These are phyloP conservation scores for Paracorniculantispora psalliotae DNA, from an alignment of 2,329 filamentous ascomycete genomes.

Conservation along the genomic window DNA sequence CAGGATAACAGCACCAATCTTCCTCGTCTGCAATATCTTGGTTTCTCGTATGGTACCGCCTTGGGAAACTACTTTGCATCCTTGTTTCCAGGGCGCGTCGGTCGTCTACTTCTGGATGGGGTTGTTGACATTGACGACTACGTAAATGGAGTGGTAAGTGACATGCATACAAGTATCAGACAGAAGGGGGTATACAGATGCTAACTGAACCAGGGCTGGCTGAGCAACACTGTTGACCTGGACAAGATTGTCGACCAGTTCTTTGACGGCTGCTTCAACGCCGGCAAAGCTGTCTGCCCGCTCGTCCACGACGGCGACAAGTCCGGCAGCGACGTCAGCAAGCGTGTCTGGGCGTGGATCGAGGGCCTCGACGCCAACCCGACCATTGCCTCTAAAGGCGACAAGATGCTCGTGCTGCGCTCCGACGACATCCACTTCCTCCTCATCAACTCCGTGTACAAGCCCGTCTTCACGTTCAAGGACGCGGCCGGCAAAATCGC, in stretches of 20 bases:
- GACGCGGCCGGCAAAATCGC: constrained; percentile 18
- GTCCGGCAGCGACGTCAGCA: constrained; percentile 24
- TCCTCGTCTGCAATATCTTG: constrained; percentile 40
- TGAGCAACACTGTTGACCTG: constrained; percentile 32
- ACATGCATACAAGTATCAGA: not conserved
- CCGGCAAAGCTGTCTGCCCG: constrained; percentile 24
- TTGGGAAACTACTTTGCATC: constrained; percentile 33
- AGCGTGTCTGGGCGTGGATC: constrained; percentile 29
- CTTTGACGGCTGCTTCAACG: constrained; percentile 32
- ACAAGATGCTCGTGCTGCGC: constrained; percentile 25
- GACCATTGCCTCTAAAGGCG: constrained; percentile 17
- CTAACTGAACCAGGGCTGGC: constrained; percentile 27
- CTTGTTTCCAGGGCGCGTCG: constrained; percentile 33
- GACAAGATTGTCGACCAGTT: constrained; percentile 30
- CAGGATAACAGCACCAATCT: constrained; percentile 10
- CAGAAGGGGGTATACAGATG: no score
- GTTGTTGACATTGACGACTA: constrained; percentile 35
- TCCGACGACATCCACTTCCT: constrained; percentile 25
- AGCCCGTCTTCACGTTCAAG: not conserved
- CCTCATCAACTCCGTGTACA: constrained; percentile 27
- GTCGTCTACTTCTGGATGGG: constrained; percentile 37
- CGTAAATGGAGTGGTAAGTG: constrained; percentile 24
- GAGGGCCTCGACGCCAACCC: constrained; percentile 25
- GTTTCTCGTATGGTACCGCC: constrained; percentile 42
- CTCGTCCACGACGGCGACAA: constrained; percentile 24